phyloP scores from a whole-genome alignment of 2,329 filamentous ascomycete genomes.

The Fusarium zealandicum region DNA sequence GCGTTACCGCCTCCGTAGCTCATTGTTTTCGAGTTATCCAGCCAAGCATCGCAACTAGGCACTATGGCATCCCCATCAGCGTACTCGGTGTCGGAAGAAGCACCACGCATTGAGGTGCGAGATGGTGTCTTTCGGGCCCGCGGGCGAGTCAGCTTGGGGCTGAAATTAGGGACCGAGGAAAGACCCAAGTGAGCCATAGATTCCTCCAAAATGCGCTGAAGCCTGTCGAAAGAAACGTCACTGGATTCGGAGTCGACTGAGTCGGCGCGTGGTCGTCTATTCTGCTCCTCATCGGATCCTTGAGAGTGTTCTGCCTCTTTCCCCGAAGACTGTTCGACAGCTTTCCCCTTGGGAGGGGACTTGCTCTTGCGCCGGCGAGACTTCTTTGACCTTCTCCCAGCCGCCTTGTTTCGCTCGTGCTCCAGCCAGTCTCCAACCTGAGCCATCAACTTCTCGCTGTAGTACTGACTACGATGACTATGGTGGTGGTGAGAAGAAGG shows the following conservation, averaged over 20 bases:
- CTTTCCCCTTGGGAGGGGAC: constrained; percentile 44
- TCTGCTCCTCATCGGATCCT: constrained; percentile 31
- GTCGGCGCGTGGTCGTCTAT: constrained; percentile 50
- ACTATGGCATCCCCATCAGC: constrained; percentile 82
- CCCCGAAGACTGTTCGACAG: background rate
- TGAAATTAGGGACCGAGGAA: constrained; percentile 53
- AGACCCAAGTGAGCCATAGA: constrained; percentile 64
- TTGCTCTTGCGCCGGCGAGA: constrained; percentile 52
- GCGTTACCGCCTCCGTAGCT: constrained; percentile 67
- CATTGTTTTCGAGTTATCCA: constrained; percentile 91
- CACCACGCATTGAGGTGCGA: constrained; percentile 52
- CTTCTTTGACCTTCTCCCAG: constrained; percentile 55
- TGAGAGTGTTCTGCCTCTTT: constrained; percentile 21
- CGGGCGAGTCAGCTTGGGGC: constrained; percentile 53
- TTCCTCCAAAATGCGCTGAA: constrained; percentile 81
- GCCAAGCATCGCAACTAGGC: constrained; percentile 80
- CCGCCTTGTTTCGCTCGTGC: constrained; percentile 72
- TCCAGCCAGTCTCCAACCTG: constrained; percentile 87
- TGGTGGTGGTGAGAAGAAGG: constrained; percentile 35
- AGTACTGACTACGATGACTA: constrained; percentile 48
- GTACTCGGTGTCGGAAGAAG: constrained; percentile 86
- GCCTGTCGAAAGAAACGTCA: constrained; percentile 76
- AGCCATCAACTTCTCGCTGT: constrained; percentile 67
- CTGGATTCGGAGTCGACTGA: constrained; percentile 73
- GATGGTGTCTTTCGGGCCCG: constrained; percentile 46